Evolutionary conservation across 768 basidiomycete species (phyloP), one percentile per base, ranked within the genome.

Genomic region (Hydnum rufescens): DNA sequence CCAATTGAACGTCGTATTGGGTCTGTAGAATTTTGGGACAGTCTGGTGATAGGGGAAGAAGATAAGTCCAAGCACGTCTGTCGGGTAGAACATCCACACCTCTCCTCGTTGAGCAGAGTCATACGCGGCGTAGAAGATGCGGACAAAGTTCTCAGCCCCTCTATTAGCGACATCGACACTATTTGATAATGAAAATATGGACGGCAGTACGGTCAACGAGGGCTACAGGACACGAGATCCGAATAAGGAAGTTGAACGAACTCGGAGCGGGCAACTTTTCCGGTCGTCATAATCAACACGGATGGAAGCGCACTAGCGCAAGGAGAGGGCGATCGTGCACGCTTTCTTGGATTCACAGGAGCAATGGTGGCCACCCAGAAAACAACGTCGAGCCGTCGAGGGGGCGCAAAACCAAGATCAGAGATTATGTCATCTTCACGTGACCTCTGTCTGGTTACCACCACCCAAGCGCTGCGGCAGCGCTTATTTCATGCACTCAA

Each of bases 81-180:
- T n/a, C n/a, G n/a, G 29, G 34, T 51, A 53, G 23, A 13, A 53
- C 22, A n/a, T 53, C 6, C 55, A 22, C 32, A 58, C 57, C 23
- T 54, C 57, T 4, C 36, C 71, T 39, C 85, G 78, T n/a, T 78
- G 76, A 51, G 74, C 65, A 3, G 84, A 82, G 66, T 89, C 85
- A 65, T 87, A 87, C 0, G 83, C 74, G 36, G 74, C 67, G 63
- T 89, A 89, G 63, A 83, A 89, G 30, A 88, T 71, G 54, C 80
- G 78, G 44, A 80, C 80, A 63, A 89, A 89, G 58, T 78, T 73
- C 60, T 86, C 82, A 42, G 86, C 85, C 16, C 85, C 84, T 43
- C 83, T 71, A 19, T 82, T 83, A 36, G 83, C 81, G 57, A 88
- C 82, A 65, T 86, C 82, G 63, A 88, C 80, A 60, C 85, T 89